These are phyloP conservation scores for Zygosaccharomyces bisporus DNA, from an alignment of 805 yeast species.

Conservation along the genomic window DNA sequence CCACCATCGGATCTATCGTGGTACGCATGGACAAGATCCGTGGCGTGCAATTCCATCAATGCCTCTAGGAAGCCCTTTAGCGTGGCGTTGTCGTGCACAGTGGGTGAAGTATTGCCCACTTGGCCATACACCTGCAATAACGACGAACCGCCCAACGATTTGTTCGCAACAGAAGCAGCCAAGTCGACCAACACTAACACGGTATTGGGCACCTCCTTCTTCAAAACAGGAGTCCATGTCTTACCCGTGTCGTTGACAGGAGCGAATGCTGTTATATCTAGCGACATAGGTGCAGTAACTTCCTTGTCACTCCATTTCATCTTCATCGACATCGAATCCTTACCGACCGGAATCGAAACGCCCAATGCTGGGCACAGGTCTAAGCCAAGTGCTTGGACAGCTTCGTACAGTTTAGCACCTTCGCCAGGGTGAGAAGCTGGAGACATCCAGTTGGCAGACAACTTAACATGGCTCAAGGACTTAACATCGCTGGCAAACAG, in stretches of 20 bases:
- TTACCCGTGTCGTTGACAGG: conserved; percentile 78
- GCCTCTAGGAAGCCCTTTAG: conserved; percentile 71
- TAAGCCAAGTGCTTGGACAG: conserved; percentile 92
- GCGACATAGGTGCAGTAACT: conserved; percentile 92
- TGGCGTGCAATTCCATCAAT: conserved; percentile 66
- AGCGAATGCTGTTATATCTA: conserved; percentile 86
- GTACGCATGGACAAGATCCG: conserved; percentile 70
- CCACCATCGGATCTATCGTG: conserved; percentile 99
- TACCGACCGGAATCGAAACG: conserved; percentile 93
- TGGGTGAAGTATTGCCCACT: conserved; percentile 79
- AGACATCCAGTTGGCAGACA: conserved; percentile 99
- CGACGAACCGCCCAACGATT: conserved; percentile 88
- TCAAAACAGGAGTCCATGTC: conserved; percentile 93
- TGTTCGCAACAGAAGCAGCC: conserved; percentile 47
- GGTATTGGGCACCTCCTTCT: conserved; percentile 48
- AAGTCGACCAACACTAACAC: conserved; percentile 77
- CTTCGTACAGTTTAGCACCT: conserved; percentile 91
- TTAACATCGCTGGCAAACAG: conserved; percentile 85
- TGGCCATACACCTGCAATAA: conserved; percentile 89
- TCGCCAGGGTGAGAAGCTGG: conserved; percentile 94
- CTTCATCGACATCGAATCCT: conserved; percentile 98
- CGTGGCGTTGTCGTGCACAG: conserved; percentile 62
- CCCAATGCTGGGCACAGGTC: conserved; percentile 94
- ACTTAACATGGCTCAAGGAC: conserved; percentile 66
- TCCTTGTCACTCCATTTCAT: conserved; percentile 94